Evolutionary conservation across 441 rosid species (phyloP), one percentile per base, ranked within the genome.

Genomic region (Arabidopsis lyrata): DNA sequence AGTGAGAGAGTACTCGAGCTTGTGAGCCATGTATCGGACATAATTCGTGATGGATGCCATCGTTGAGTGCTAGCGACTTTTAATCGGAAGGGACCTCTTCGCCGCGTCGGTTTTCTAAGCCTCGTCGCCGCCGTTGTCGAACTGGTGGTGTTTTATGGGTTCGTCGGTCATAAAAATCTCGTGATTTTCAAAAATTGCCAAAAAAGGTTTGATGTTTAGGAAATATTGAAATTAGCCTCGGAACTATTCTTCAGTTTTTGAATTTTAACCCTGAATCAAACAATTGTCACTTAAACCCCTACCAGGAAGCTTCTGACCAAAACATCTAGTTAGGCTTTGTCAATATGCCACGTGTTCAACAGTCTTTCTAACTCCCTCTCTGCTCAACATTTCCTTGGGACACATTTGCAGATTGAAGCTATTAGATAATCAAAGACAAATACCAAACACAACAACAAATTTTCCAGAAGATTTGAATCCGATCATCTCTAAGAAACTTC

Each of bases 41-140:
- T 95, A 93, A 47, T 94, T 90, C 69, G 93, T 72, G 41, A 84
- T 74, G 60, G 95, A 86, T 80, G 85, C 87, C 98, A 93, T 93
- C n/a, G 24, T 7, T 47, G 22, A 47, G 7, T 47, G 50, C 11
- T 47, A 7, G 9, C 18, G 50, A 47, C 50, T 47, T 7, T 2
- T 15, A 3, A 47, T 47, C 76, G 34, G 72, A 57, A 32, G 15
- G 3, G 38, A n/a, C 57, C 32, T 42, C 62, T 65, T 50, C 76
- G 56, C 66, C 74, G 70, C 20, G 61, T 66, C 72, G 39, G 73
- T 34, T 35, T 41, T 75, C 63, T 50, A 55, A 12, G 78, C 66
- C 77, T 50, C 67, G 48, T 66, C 79, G 74, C 65, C 75, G 61
- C 62, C 80, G 80, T 65, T 44, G 66, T 64, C 65, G 64, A 68